Base-by-base conservation (phyloP, 768 basidiomycete genomes). In the Boletus rubescentipes region DNA sequence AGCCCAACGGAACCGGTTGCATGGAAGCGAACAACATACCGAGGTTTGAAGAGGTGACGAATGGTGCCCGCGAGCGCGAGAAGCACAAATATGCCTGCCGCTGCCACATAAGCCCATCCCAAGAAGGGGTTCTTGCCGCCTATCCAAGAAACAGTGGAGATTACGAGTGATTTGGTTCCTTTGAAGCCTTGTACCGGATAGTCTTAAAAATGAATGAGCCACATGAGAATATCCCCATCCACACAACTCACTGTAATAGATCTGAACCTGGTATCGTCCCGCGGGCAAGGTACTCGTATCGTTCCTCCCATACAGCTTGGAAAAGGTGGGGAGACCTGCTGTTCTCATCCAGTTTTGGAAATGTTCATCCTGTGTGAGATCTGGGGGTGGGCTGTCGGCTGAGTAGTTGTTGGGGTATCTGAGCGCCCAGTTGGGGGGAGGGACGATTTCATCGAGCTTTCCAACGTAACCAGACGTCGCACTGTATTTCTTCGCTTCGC, bases 261-360 rank as follows among this genome's bases (percentile, higher is more conserved):
- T 80, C 26, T 77, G 73, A 51, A 98, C 81, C 57, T 79, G 75
- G 68, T 98, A 98, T 30, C 71, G 77, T 9, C 94, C 97, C 49
- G 83, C 78, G 18, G 63, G 61, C 78, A 99, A 83, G 21, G 72
- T 75, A 46, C 87, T 79, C 29, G 82, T 70, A 64, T 98, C 95
- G 67, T 98, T 98, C 58, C 96, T 79, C 15, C 89, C 94, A 65
- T 89, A 98, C 20, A 99, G 76, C 73, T 99, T 98, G 31, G 93
- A 86, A 71, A 99, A 99, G 7, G 96, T 98, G 9, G 97, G 97
- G 43, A 98, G 72, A 12, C 96, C 97, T 1, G 97, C 93, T 2
- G 95, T 97, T 54, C 96, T 84, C 97, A 99, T 99, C 97, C 97
- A 99, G 67, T 96, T 95, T 73, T 98, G 96, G 77, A 99, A 98